Evolutionary conservation across 129 eudicot genomes (phyloP), one percentile per base, ranked within the genome.

Genomic region (Tagetes patula): DNA sequence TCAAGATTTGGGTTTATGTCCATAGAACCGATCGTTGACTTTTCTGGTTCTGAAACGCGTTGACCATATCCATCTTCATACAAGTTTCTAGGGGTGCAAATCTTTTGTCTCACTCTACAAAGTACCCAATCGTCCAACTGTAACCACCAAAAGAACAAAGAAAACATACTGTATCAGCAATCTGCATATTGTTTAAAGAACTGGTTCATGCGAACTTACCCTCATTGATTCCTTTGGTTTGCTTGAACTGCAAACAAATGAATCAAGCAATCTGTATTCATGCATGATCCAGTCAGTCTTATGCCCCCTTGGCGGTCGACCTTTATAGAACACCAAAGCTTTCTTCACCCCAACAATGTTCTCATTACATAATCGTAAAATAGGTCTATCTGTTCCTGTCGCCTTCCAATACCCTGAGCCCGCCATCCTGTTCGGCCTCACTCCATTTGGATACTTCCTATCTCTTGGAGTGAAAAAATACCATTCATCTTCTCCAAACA

Each of bases 221-320:
- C 87, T 80, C 84, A 76, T 84, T 10, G 79, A 67, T 69, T 71
- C 84, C 72, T 76, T 80, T 20, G 62, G 73, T 46, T 67, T 79
- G 14, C 66, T 75, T 67, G 76, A 62, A 47, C 38, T 67, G 37
- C 70, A 75, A 67, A 55, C 33, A 37, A 60, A 43, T 0, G 81
- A 41, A 14, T 80, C 69, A 32, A 72, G 72, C 47, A 85, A 47
- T 74, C 88, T 77, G 40, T 81, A 84, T 77, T 84, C 88, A 37
- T 84, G 85, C 88, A 84, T 84, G 81, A 84, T 81, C 88, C 85
- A 84, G 14, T 81, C 77, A 2, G 88, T 84, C 67, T 81, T 84
- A 45, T 33, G 45, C 12, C 88, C 85, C 75, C 69, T 65, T 2
- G 88, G 88, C 13, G 88, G 88, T 47, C 80, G 72, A 14, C 83